phyloP scores from a whole-genome alignment of 441 rosid genomes.

The Gossypium trilobum region DNA sequence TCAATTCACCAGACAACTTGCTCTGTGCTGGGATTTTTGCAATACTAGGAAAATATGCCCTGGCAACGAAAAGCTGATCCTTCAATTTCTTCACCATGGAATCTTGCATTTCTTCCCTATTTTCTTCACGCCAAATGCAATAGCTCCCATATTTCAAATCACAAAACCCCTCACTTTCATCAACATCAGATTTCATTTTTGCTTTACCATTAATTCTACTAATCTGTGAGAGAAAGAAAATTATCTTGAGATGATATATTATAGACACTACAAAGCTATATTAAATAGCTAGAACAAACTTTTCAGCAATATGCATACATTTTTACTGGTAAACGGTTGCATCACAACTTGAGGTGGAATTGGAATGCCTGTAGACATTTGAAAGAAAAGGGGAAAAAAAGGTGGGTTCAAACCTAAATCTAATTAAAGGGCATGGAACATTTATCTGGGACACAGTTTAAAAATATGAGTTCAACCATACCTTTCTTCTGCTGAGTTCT shows the following conservation, averaged over 20 bases:
- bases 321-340: constrained; percentile 27
- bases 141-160: constrained; percentile 39
- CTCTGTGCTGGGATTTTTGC: constrained; percentile 76
- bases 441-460: constrained; percentile 3
- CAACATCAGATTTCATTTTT: constrained; percentile 25
- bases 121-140: neutral
- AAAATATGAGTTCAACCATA: constrained; percentile 21
- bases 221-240: constrained; percentile 37
- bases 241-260: constrained; percentile 14
- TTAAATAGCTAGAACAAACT: constrained; percentile 3
- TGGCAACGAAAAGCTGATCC: constrained; percentile 48
- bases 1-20: constrained; percentile 67
- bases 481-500: constrained; percentile 33
- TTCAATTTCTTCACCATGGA: constrained; percentile 5
- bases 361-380: constrained; percentile 30
- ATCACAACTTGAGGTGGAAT: constrained; percentile 28
- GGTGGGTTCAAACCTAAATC: constrained; percentile 1
- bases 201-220: constrained; percentile 21
- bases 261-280: constrained; percentile 11
- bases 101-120: constrained; percentile 4
- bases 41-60: constrained; percentile 81
- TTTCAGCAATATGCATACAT: constrained; percentile 32
- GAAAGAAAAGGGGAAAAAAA: neutral
- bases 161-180: constrained; percentile 49
- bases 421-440: constrained; percentile 13